These are phyloP conservation scores for Craterostigma plantagineum DNA, from an alignment of 257 asterid species.

Conservation along the genomic window DNA sequence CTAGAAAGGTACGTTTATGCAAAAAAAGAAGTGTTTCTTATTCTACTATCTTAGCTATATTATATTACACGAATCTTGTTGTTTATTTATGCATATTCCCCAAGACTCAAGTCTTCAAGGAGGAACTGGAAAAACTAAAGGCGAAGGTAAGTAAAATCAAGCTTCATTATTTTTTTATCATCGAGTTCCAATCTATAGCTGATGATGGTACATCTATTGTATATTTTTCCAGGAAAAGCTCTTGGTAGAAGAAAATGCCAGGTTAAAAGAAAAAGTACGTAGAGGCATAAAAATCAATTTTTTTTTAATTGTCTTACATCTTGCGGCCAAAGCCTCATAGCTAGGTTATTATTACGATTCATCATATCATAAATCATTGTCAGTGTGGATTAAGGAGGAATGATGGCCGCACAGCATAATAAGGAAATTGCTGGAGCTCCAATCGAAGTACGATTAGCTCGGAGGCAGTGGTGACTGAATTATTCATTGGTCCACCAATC, in stretches of 20 bases:
- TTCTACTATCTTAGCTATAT: too few relatives aligned
- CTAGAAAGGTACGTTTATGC: slow-evolving; percentile 26
- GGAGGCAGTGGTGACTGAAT: slow-evolving; percentile 22
- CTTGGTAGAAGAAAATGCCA: slow-evolving; percentile 20
- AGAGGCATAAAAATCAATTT: too few relatives aligned
- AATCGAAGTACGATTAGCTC: slow-evolving; percentile 12
- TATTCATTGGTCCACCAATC: slow-evolving; percentile 27
- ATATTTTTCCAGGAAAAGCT: slow-evolving; percentile 17
- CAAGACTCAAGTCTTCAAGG: slow-evolving; percentile 28
- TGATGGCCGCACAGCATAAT: neutral
- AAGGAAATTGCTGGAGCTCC: slow-evolving; percentile 4
- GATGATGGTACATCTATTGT: neutral
- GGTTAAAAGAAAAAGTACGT: slow-evolving; percentile 20
- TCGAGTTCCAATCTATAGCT: neutral
- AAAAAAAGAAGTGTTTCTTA: too few relatives aligned
- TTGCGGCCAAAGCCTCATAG: neutral
- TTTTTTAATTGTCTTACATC: neutral
- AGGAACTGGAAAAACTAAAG: slow-evolving; percentile 17
- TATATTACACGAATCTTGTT: neutral
- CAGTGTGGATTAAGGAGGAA: slow-evolving; percentile 11
- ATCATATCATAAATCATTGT: neutral
- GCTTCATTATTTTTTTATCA: neutral
- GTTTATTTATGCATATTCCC: neutral
- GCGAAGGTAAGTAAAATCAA: slow-evolving; percentile 17
- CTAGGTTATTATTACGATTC: neutral